Evolutionary conservation across 352 stramenopile species (phyloP), one percentile per base, ranked within the genome.

Genomic region (Phytophthora pini): DNA sequence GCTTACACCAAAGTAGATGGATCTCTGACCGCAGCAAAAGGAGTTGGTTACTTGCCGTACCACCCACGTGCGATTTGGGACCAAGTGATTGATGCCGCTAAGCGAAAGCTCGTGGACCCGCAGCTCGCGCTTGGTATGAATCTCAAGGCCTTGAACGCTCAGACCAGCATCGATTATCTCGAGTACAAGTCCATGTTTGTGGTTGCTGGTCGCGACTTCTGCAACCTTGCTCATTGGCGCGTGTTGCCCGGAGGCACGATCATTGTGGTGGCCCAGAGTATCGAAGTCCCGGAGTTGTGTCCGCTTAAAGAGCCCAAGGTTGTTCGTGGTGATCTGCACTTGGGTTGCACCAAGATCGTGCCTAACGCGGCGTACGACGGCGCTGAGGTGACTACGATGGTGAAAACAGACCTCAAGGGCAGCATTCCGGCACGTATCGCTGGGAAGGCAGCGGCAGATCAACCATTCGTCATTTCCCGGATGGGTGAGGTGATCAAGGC

Each of bases 141-240:
- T 6, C 54, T 90, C 4, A 70, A 68, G 27, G 50, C 39, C 7
- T 57, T 92, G 38, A 77, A 93, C 39, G 70, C 69, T 0, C 82
- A 93, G 64, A 93, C 84, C 5, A 70, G 31, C 24, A 80, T 92
- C 53, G 82, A 89, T 49, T 88, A 92, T 46, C 67, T 87, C n/a
- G 80, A 90, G 70, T 92, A 84, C 81, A 93, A 93, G 50, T 78
- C 82, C 6, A 82, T 92, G 40, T 88, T 93, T 46, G 73, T 92
- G 15, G 82, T 93, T 20, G 79, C 82, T 6, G 84, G 84, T 1
- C 82, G 84, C 12, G 84, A 93, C 49, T 93, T 93, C 56, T 84
- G 77, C 56, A 92, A 79, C 24, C 67, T 92, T 15, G 70, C 79
- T 13, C 84, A 93, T 67, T 93, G 82, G 80, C 84, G 84, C 5